Evolutionary conservation across 257 asterid species (phyloP).

Genomic region (Penstemon newberryi): DNA sequence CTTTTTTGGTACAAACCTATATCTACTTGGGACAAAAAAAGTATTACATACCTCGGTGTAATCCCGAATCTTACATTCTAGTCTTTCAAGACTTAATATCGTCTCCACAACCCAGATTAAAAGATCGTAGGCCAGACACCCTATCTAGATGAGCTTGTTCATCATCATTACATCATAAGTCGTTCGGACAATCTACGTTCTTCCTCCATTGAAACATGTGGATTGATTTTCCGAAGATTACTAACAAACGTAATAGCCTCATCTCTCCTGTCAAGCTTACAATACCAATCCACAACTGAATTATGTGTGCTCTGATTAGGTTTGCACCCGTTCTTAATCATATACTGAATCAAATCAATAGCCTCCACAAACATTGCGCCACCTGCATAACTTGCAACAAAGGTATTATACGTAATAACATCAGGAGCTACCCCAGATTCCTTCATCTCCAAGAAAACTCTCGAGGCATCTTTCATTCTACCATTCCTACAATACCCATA

Average conservation of each 20-base stretch:
- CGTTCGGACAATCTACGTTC: constrained; percentile 56
- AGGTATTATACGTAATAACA: constrained; percentile 82
- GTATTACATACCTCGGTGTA: constrained; percentile 18
- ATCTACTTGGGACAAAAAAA: background rate
- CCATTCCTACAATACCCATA: constrained; percentile 83
- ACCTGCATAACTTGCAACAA: constrained; percentile 69
- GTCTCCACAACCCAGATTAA: background rate
- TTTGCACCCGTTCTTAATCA: constrained; percentile 80
- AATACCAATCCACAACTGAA: constrained; percentile 72
- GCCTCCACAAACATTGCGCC: constrained; percentile 85
- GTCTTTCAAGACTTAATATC: background rate
- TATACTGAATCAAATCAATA: constrained; percentile 66
- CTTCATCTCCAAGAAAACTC: constrained; percentile 65
- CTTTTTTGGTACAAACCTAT: too few species aligned
- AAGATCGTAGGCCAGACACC: background rate
- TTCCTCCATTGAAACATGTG: constrained; percentile 69
- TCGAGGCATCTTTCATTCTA: constrained; percentile 78
- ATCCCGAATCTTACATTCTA: constrained; percentile 3
- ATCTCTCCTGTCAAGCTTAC: constrained; percentile 63
- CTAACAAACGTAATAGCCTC: constrained; percentile 70
- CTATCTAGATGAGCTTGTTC: background rate
- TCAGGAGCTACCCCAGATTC: constrained; percentile 65
- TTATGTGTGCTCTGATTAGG: constrained; percentile 86
- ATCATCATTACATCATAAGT: constrained; percentile 39
- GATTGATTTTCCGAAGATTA: constrained; percentile 64